Evolutionary conservation across 306 rosid genomes (phyloP), one percentile per base, ranked within the genome.

Genomic region (Neltuma alba): DNA sequence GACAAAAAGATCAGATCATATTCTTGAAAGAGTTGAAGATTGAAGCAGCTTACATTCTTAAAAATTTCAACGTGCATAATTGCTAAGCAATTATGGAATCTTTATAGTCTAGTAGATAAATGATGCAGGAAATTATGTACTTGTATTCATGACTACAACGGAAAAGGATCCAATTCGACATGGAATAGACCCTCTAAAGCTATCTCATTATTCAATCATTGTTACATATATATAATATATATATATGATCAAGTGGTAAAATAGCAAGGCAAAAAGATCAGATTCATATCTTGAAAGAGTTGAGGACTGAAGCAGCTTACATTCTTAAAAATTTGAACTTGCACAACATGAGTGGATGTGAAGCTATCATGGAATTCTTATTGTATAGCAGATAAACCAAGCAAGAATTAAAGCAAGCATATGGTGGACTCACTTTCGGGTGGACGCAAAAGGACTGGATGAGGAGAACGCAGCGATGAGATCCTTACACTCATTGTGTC

Each of bases 401-500:
- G 34, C 31, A 30, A n/a, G 41, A 38, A 38, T 16, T 41, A 27
- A 68, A 68, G 45, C 9, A 70, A 36, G 28, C 73, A 20, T 14
- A 13, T 40, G 33, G 30, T 18, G 30, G 31, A 47, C 50, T 23
- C 16, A 75, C 93, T 83, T 78, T 62, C 71, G 8, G 78, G 78
- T 23, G 83, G 76, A 80, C 82, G 28, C 76, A 71, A 67, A 28
- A 38, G 42, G 7, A 33, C 47, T 38, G 4, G 9, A 73, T 60
- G 7, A 12, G 88, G 71, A 16, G 76, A 65, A 67, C 79, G 58
- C 31, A 76, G 27, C 2, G 71, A 37, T 23, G 67, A 67, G 30
- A 81, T 31, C 38, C 70, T 69, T 1, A 85, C 76, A 27, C 25
- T 82, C 82, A 71, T 70, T 42, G 64, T 52, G 21, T 76, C 79